Evolutionary conservation across 108 stramenopile species (phyloP).

Genomic region (Skeletonema grethae): DNA sequence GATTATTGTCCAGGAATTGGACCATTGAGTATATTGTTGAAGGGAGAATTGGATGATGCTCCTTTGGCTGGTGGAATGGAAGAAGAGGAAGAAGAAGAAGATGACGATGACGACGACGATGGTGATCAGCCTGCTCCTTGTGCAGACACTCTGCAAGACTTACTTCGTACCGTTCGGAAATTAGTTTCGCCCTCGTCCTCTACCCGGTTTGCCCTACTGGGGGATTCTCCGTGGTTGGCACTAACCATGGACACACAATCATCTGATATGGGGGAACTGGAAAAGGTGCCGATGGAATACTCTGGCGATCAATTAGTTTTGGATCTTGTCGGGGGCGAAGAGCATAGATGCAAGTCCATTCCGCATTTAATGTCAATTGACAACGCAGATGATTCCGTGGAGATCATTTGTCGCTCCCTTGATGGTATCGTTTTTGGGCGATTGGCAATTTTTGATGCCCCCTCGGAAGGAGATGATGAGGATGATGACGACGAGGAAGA

Average conservation of each 20-base stretch:
- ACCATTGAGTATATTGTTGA: conserved; percentile 56
- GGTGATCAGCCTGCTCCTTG: conserved; percentile 60
- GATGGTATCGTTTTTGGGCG: conserved; percentile 78
- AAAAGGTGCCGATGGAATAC: conserved; percentile 39
- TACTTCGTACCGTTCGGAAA: conserved; percentile 54
- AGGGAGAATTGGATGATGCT: conserved; percentile 52
- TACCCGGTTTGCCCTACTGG: conserved; percentile 59
- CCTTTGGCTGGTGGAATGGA: conserved; percentile 46
- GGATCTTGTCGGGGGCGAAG: conserved; percentile 46
- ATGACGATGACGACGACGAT: conserved; percentile 63
- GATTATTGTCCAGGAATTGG: conserved; percentile 77
- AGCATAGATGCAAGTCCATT: conserved; percentile 51
- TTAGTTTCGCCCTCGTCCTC: conserved; percentile 17
- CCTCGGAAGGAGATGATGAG: conserved; percentile 56
- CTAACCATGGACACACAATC: conserved; percentile 30
- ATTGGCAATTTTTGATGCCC: conserved; percentile 84
- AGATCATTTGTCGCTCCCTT: conserved; percentile 28
- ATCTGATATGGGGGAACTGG: conserved; percentile 16
- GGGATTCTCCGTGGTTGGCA: conserved; percentile 76
- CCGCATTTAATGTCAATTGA: conserved; percentile 50
- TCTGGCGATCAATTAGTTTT: conserved; percentile 46
- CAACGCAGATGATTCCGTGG: conserved; percentile 5
- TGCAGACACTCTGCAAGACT: conserved; percentile 82
- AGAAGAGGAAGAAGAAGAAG: conserved; percentile 68
- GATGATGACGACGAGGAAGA: conserved; percentile 62